A percentile compares a stretch with the other conserved stretches of the same genome.
Evolutionary conservation across 345 rosid genomes (phyloP).

Genomic region (Hibiscus syriacus): DNA sequence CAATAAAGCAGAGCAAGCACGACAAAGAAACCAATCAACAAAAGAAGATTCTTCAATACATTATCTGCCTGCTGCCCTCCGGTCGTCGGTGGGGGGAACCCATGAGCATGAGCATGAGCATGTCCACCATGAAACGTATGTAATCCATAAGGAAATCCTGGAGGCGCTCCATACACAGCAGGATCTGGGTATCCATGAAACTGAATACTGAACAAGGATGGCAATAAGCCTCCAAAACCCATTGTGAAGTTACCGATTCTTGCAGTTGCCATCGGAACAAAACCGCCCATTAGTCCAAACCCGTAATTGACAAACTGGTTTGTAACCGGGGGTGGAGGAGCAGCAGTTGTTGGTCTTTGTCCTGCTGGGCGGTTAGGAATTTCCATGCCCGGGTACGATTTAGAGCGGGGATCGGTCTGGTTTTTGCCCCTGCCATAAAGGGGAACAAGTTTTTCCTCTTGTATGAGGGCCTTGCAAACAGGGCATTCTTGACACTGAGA

Average conservation of each 20-base stretch:
- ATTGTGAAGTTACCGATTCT: constrained; percentile 63
- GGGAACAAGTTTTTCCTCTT: constrained; percentile 93
- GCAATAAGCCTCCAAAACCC: constrained; percentile 73
- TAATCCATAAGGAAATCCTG: constrained; percentile 56
- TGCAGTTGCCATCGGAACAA: constrained; percentile 58
- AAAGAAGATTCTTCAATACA: constrained; percentile 43
- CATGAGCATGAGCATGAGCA: constrained; percentile 37
- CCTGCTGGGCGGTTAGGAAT: constrained; percentile 73
- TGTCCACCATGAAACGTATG: constrained; percentile 51
- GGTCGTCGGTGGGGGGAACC: constrained; percentile 27
- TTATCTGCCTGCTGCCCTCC: constrained; percentile 49
- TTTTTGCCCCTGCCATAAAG: constrained; percentile 90
- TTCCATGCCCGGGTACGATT: constrained; percentile 61
- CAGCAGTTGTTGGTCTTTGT: constrained; percentile 77
- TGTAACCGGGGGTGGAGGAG: constrained; percentile 39
- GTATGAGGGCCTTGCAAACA: constrained; percentile 82
- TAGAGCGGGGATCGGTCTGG: constrained; percentile 66
- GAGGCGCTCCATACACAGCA: constrained; percentile 48
- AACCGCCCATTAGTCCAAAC: constrained; percentile 66
- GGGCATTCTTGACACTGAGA: constrained; percentile 92
- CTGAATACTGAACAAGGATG: constrained; percentile 69
- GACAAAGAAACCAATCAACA: constrained; percentile 51
- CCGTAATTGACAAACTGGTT: constrained; percentile 46
- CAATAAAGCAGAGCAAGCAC: constrained; percentile 46
- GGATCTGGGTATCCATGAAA: constrained; percentile 72